Evolutionary conservation across 148 eudicot species (phyloP), one percentile per base, ranked within the genome.

Genomic region (Camellia lanceoleosa): DNA sequence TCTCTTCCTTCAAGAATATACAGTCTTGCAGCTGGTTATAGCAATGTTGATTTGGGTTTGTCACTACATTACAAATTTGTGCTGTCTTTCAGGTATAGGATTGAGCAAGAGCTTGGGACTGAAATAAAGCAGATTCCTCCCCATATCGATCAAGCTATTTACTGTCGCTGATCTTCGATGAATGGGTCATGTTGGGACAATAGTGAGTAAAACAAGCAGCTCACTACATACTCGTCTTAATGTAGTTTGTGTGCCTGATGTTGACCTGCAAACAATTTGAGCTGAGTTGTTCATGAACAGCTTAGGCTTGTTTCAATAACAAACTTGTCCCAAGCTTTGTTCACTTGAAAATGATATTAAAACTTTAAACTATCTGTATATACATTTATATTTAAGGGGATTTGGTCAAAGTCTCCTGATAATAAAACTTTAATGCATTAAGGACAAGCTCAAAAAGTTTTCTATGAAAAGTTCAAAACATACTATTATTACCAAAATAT

Each of bases 81-180:
- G 13, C 61, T 7, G 47, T 61, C 51, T 41, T 60, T 72, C 89
- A 93, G 96, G 85, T 89, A 91, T 84, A 89, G 88, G 89, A 93
- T 93, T 81, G 98, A 91, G 87, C 94, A 92, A 82, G 96, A 93
- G 81, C 91, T 93, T 59, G 98, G 96, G 30, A 90, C 98, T 74
- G 98, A 93, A 73, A 92, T 92, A 41, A 93, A 89, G 80, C 96
- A 90, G 82, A 93, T 92, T 88, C 96, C 96, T 82, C 91, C 92
- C 2, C 88, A 85, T 9, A 93, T 92, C 38, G 95, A 91, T 81
- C 92, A 89, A 82, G 88, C 90, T 62, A 75, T 91, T 72, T 93
- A 93, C 75, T 93, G 97, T 80, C 88, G 75, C 67, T 92, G 83
- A 89, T 18, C 69, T 49, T 63, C 63, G 79, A 47, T 41, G 69